Evolutionary conservation across 2,329 filamentous ascomycete genomes (phyloP), one percentile per base, ranked within the genome.

Genomic region (Magnaporthiopsis poae): DNA sequence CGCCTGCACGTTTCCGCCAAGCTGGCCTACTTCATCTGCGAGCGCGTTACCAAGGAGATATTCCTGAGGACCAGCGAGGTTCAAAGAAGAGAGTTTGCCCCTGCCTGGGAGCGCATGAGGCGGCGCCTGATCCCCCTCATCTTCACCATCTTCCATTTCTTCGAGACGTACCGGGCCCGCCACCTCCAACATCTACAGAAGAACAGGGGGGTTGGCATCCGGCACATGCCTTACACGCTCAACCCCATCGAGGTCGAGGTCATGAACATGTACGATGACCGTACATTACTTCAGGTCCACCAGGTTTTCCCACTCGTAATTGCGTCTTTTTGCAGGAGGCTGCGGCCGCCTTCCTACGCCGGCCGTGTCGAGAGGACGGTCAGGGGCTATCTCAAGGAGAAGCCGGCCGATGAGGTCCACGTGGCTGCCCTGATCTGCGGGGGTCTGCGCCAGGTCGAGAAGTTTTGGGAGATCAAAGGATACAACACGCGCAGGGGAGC

Each of bases 81-180:
- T 4, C 81, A 86, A 72, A 80, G 79, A 67, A 73, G 75, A 27
- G 84, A 86, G 63, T 89, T 88, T 70, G 83, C 84, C 25, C 81
- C 84, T 0, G 86, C 88, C 72, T 79, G 81, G 69, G 84, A 86
- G 73, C 81, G 86, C 18, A 88, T 89, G 86, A 84, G 86, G 63
- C 84, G 85, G 68, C 81, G 86, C 64, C 76, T 89, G 11, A 86
- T 88, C 66, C 86, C 86, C 0, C 74, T 88, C 9, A 78, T 89
- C 21, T 88, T 89, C 70, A 88, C 86, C 15, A 79, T 88, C 31
- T 88, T 88, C 69, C 86, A 89, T 73, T 89, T 89, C 72, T 88
- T 89, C 72, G 86, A 89, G 73, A 86, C 80, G 0, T 88, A 87
- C 71, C 83, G 86, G 67, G 81, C 80, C 59, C 77, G 87, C 2